These are phyloP conservation scores for Ceratocystis colombiana DNA, from an alignment of 2,329 filamentous ascomycete genomes.

Conservation along the genomic window DNA sequence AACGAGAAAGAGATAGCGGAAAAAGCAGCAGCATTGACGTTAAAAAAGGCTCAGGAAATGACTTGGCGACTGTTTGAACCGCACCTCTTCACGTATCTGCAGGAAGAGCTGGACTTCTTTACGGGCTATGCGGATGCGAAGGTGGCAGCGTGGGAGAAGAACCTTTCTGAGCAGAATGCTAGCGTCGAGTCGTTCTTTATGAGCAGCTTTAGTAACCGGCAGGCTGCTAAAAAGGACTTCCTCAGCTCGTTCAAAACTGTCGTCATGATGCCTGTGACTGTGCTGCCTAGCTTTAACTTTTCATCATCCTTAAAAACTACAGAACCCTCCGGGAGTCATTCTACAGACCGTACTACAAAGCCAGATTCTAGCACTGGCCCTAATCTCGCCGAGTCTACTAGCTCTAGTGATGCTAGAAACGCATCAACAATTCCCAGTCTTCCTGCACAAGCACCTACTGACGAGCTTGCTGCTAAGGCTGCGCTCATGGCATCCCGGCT, in stretches of 20 bases:
- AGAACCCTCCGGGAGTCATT: background rate
- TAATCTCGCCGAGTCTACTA: background rate
- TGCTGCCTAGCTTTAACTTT: constrained; percentile 51
- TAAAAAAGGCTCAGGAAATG: constrained; percentile 53
- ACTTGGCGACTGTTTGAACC: constrained; percentile 72
- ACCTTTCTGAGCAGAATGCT: constrained; percentile 81
- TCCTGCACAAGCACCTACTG: constrained; percentile 63
- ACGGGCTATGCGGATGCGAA: constrained; percentile 63
- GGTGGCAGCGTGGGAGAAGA: constrained; percentile 81
- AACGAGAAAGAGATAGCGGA: background rate
- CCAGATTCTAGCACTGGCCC: background rate
- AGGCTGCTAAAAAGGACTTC: constrained; percentile 94
- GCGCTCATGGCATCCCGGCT: constrained; percentile 91
- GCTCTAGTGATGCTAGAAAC: background rate
- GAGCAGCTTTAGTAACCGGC: constrained; percentile 75
- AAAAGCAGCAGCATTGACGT: background rate
- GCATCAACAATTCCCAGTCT: constrained; percentile 8
- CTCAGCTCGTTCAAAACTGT: constrained; percentile 95
- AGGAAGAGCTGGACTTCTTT: constrained; percentile 84
- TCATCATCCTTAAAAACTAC: constrained; percentile 16
- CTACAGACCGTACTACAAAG: background rate
- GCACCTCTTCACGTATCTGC: constrained; percentile 85
- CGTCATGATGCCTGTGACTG: constrained; percentile 96
- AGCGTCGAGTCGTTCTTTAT: constrained; percentile 89
- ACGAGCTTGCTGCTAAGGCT: constrained; percentile 92